Percentiles rank a stretch among this genome's conserved stretches.
These are phyloP conservation scores for Pneumocystis jirovecii DNA, from an alignment of 1,139 yeast genomes.

Conservation along the genomic window DNA sequence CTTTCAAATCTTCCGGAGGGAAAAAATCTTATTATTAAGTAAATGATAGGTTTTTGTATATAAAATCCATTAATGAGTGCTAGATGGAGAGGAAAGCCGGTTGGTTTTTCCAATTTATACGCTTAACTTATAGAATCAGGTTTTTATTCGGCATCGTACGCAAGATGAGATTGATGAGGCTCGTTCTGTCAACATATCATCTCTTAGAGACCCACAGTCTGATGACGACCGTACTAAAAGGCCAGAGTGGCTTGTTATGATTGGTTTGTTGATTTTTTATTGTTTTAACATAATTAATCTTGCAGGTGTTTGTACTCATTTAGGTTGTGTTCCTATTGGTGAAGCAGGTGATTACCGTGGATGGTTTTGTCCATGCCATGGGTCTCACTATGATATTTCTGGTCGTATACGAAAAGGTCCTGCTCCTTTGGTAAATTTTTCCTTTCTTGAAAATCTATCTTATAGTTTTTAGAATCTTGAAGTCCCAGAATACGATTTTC, in stretches of 20 bases:
- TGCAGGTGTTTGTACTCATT: slow-evolving; percentile 43
- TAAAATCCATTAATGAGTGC: not conserved
- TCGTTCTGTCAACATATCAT: slow-evolving; percentile 53
- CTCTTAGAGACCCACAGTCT: slow-evolving; percentile 84
- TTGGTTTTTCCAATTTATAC: slow-evolving; percentile 13
- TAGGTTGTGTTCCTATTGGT: slow-evolving; percentile 99
- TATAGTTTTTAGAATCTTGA: slow-evolving; percentile 21
- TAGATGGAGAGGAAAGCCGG: not conserved
- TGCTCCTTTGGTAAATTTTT: slow-evolving; percentile 83
- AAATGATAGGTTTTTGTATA: not conserved
- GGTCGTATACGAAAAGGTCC: slow-evolving; percentile 99
- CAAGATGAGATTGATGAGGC: slow-evolving; percentile 89
- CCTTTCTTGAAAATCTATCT: not conserved
- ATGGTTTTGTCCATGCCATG: slow-evolving; percentile 99
- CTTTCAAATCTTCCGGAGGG: slow-evolving; percentile 92
- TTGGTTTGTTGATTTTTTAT: slow-evolving; percentile 58
- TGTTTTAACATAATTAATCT: not conserved
- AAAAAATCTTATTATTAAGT: slow-evolving; percentile 86
- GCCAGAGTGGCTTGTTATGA: slow-evolving; percentile 98
- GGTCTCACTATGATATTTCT: slow-evolving; percentile 97
- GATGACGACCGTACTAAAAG: slow-evolving; percentile 89
- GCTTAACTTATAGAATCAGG: slow-evolving; percentile 97
- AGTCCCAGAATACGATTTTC: slow-evolving; percentile 66
- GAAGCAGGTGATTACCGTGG: slow-evolving; percentile 99
- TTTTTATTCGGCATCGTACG: slow-evolving; percentile 98